phyloP scores from a whole-genome alignment of 345 rosid genomes.

The Hypericum androsaemum region DNA sequence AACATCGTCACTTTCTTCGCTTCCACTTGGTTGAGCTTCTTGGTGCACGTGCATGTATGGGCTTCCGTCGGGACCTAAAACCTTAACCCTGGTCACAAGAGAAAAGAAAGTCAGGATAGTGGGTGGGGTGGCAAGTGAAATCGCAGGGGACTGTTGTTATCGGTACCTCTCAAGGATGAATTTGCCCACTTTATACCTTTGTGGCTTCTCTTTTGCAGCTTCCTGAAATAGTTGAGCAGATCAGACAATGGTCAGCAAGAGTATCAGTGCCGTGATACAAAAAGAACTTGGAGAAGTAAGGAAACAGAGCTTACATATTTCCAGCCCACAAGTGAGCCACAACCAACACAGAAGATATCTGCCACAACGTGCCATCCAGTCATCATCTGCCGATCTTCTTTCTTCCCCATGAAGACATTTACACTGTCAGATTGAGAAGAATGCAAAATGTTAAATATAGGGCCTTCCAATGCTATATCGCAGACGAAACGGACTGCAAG shows the following conservation, averaged over 20 bases:
- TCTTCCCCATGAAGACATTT: not conserved
- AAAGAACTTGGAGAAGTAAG: not conserved
- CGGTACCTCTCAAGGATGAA: not conserved
- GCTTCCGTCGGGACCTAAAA: no score
- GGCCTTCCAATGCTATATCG: no score
- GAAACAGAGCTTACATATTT: constrained; percentile 8
- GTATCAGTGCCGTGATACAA: not conserved
- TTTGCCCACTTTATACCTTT: constrained; percentile 6
- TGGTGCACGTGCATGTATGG: no score
- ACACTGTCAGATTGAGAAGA: not conserved
- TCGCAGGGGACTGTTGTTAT: no score
- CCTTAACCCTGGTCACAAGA: no score
- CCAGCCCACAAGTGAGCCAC: constrained; percentile 8
- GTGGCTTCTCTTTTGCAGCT: not conserved
- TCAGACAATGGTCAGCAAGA: not conserved
- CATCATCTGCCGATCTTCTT: constrained; percentile 5
- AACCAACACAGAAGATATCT: constrained; percentile 6
- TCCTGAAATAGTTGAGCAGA: not conserved
- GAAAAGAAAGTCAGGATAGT: no score
- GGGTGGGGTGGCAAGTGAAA: no score
- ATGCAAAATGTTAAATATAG: no score
- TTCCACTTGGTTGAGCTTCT: no score
- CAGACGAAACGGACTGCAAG: no score
- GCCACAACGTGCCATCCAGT: constrained; percentile 7
- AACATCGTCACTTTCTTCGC: no score